Base-by-base conservation (phyloP, 1,284 basidiomycete species). In the Porogramme epimiltina region DNA sequence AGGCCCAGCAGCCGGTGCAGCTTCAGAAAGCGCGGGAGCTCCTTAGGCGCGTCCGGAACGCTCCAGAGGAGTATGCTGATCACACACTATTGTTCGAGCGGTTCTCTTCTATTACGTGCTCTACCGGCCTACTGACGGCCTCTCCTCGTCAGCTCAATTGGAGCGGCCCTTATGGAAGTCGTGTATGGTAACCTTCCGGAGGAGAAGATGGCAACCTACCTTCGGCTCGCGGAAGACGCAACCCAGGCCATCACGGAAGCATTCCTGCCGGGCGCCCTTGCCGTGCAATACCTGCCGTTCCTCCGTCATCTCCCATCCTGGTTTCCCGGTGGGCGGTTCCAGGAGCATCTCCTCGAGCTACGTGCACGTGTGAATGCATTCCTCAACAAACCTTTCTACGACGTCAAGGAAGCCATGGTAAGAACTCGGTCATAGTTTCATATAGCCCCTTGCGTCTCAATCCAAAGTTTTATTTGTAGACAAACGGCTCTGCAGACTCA, bases 261-360 rank as follows among this genome's bases (percentile, higher is more conserved):
- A 20, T 68, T 72, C 46, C 55, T 60, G 4, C 66, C 66, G 6
- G 63, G 65, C 6, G 57, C 59, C 18, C 66, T 64, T 39, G 48
- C 64, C 19, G 24, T 34, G 13, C 19, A 47, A 18, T 25, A 45
- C 19, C 20, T 33, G 22, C 40, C 45, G 20, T 49, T 22, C 48
- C 46, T 63, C 20, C 45, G 45, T 42, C 47, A 59, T 38, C 25
- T 68, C 11, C 67, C 67, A 2, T 41, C 49, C 0, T 68, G 66
- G 66, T 49, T 66, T 22, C 65, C 66, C 13, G 64, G 66, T 11
- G 51, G 60, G 0, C 47, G 52, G 1, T 66, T 61, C 47, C 56
- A 65, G 40, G 51, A 47, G 23, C 51, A 43, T 24, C 56, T 57
- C 2, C 33, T 18, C 3, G 42, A 20, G 11, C 66, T 61, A 59